Percentiles rank a stretch among this genome's conserved stretches.
phyloP scores from a whole-genome alignment of 768 basidiomycete genomes.

The Neoboletus magnificus region DNA sequence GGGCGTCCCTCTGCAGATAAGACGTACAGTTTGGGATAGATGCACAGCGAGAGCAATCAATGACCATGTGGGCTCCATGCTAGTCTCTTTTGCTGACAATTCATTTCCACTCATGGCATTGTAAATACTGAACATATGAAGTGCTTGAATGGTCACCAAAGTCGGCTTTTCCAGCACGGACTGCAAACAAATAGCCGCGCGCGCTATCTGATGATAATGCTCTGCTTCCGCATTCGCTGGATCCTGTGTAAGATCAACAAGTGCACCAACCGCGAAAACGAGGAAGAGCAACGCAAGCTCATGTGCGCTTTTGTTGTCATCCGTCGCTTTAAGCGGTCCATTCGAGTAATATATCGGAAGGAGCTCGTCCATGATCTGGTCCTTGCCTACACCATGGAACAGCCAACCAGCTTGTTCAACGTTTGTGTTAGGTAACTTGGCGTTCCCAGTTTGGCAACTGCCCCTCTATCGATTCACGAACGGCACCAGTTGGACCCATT shows the following conservation, averaged over 20 bases:
- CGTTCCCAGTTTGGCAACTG: constrained; percentile 54
- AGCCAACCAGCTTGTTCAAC: constrained; percentile 50
- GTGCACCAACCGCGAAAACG: constrained; percentile 52
- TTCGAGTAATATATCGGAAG: constrained; percentile 40
- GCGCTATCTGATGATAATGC: constrained; percentile 63
- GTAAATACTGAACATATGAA: constrained; percentile 68
- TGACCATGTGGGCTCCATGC: constrained; percentile 72
- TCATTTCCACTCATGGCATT: constrained; percentile 68
- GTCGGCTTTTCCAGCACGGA: constrained; percentile 71
- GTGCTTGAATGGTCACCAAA: constrained; percentile 63
- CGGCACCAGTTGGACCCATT: constrained; percentile 43
- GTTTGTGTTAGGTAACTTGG: constrained; percentile 40
- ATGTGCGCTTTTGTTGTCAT: constrained; percentile 44
- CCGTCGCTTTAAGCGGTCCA: constrained; percentile 17
- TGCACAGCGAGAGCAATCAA: constrained; percentile 63
- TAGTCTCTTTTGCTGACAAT: constrained; percentile 51
- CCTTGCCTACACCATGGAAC: constrained; percentile 45
- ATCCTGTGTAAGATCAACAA: constrained; percentile 36
- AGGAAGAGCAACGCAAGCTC: constrained; percentile 48
- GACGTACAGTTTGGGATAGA: constrained; percentile 59
- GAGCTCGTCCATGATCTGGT: constrained; percentile 45
- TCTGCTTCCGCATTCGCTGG: constrained; percentile 44
- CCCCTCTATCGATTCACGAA: constrained; percentile 48
- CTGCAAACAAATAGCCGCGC: constrained; percentile 63
- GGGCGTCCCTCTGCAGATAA: not conserved